Evolutionary conservation across 352 stramenopile species (phyloP), one percentile per base, ranked within the genome.

Genomic region (Phytophthora boehmeriae): DNA sequence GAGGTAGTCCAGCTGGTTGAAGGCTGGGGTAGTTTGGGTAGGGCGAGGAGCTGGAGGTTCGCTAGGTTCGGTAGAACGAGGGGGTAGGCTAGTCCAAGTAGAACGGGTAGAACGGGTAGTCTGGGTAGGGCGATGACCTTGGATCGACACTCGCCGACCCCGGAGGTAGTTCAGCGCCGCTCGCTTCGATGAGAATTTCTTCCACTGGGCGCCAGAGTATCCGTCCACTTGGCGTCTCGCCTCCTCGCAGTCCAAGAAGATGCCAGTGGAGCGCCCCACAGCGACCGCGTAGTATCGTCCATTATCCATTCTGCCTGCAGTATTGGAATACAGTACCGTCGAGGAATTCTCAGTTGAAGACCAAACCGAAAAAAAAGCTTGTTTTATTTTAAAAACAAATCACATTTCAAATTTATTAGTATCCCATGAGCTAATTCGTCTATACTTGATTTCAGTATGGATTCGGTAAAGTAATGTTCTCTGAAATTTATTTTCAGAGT

Each of bases 221-320:
- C 76, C 71, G 25, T 75, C 71, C 34, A 89, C 75, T 47, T 83
- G 59, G 17, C 54, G 50, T 32, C 73, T 56, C 0, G 78, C 69
- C 13, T 73, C 48, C 16, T 66, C 54, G 67, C 77, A 91, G 4
- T 71, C 61, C 14, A 32, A 67, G 66, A 74, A 91, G 25, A 91
- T 58, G 28, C 82, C 82, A 4, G 59, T 67, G 5, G n/a, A 43
- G 23, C 77, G 68, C 0, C 82, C 82, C 1, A 73, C 54, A 0
- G 79, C 75, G 23, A 89, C 82, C 0, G 79, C 79, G 60, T 89
- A 91, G 44, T 70, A 87, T 58, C 63, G 25, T 30, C 25, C 25
- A 6, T 6, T 30, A 30, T 30, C 25, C 25, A 30, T 30, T 30
- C 25, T 30, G 6, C n/a, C n/a, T n/a, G n/a, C n/a, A n/a, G n/a